These are phyloP conservation scores for Sporothrix protearum DNA, from an alignment of 2,329 filamentous ascomycete species.

Conservation along the genomic window DNA sequence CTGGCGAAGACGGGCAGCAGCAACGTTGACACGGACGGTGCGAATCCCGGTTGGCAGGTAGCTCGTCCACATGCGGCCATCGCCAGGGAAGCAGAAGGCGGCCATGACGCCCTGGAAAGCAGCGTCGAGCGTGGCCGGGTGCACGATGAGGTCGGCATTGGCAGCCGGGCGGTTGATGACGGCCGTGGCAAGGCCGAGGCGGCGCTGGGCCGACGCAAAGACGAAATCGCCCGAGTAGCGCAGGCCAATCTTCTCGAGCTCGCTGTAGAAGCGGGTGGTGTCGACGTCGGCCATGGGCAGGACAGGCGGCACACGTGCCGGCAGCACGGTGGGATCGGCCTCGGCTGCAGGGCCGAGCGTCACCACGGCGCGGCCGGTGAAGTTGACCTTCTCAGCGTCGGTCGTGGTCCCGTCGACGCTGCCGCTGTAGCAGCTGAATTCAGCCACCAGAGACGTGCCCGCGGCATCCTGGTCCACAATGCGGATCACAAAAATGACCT, in stretches of 20 bases:
- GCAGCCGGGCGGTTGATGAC: slow-evolving; percentile 15
- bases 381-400: slow-evolving; percentile 24
- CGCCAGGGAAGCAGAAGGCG: slow-evolving; percentile 36
- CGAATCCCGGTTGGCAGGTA: slow-evolving; percentile 35
- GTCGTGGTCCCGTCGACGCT: slow-evolving; percentile 22
- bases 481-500: slow-evolving; percentile 24
- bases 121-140: slow-evolving; percentile 37
- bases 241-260: slow-evolving; percentile 22
- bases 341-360: slow-evolving; percentile 1
- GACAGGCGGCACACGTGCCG: slow-evolving; percentile 15
- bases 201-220: slow-evolving; percentile 19
- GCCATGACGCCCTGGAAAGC: slow-evolving; percentile 38
- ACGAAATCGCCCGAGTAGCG: slow-evolving; percentile 26
- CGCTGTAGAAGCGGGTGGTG: slow-evolving; percentile 23
- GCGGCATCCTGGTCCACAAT: background rate
- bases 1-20: slow-evolving; percentile 18
- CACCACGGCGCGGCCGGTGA: slow-evolving; percentile 21
- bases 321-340: slow-evolving; percentile 1
- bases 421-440: slow-evolving; percentile 25
- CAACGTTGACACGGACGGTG: slow-evolving; percentile 22
- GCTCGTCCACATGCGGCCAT: slow-evolving; percentile 35
- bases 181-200: slow-evolving; percentile 15
- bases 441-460: background rate
- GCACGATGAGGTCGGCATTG: slow-evolving; percentile 32
- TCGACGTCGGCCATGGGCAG: slow-evolving; percentile 25